These are phyloP conservation scores for Emmonsiellopsis sp. DNA, from an alignment of 2,329 filamentous ascomycete species.

Conservation along the genomic window DNA sequence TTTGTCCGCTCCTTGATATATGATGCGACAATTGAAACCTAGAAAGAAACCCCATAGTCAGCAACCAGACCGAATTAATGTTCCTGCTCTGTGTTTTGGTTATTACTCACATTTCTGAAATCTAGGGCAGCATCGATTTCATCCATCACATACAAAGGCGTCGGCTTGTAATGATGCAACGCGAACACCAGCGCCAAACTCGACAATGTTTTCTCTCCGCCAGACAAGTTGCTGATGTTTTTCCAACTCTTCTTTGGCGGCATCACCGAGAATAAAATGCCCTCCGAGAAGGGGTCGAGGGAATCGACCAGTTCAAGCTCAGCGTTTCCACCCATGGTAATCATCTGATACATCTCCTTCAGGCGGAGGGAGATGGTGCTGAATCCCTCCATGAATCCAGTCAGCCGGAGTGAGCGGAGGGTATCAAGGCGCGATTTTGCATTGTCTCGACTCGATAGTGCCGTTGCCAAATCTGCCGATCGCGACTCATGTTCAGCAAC, in stretches of 20 bases:
- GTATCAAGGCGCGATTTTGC: conserved; percentile 92
- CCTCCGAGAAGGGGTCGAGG: conserved; percentile 91
- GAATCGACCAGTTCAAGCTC: conserved; percentile 95
- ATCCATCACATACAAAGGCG: conserved; percentile 97
- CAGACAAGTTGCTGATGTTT: conserved; percentile 91
- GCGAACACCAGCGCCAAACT: conserved; percentile 95
- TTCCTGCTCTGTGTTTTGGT: not conserved
- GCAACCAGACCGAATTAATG: not conserved
- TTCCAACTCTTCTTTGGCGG: conserved; percentile 99
- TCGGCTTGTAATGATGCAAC: conserved; percentile 94
- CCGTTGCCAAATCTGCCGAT: conserved; percentile 72
- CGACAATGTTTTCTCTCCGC: conserved; percentile 94
- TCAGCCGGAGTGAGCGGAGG: conserved; percentile 76
- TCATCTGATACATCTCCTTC: conserved; percentile 99
- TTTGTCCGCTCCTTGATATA: conserved; percentile 99
- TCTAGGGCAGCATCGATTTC: conserved; percentile 97
- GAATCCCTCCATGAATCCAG: conserved; percentile 98
- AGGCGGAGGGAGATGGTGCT: conserved; percentile 83
- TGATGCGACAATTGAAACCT: conserved; percentile 95
- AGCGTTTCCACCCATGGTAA: conserved; percentile 97
- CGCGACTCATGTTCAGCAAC: conserved; percentile 73
- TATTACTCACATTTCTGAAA: conserved; percentile 81
- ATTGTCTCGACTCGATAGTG: conserved; percentile 67
- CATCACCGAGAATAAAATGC: conserved; percentile 96
- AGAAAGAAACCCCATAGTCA: not conserved